Percentiles rank a stretch among this genome's conserved stretches.
phyloP scores from a whole-genome alignment of 202 grass and related monocot species.

The Schoenoplectus tabernaemontani region DNA sequence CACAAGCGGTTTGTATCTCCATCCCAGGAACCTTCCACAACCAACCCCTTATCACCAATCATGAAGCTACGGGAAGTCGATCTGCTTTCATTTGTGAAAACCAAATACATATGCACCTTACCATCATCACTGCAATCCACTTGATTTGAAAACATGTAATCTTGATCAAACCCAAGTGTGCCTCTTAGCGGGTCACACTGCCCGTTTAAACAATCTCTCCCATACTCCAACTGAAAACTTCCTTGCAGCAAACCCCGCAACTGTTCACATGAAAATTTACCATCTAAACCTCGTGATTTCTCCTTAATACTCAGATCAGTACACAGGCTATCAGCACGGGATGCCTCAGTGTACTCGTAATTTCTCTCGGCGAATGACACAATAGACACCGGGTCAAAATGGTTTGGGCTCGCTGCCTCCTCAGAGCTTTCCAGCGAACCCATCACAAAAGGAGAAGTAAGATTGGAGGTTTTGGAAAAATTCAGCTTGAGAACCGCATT shows the following conservation, averaged over 20 bases:
- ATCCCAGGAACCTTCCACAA: slow-evolving; percentile 59
- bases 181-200: background rate
- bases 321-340: slow-evolving; percentile 13
- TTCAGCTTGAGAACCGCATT: slow-evolving; percentile 32
- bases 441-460: slow-evolving; percentile 29
- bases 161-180: slow-evolving; percentile 24
- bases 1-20: slow-evolving; percentile 13
- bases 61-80: slow-evolving; percentile 14
- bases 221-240: slow-evolving; percentile 20
- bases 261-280: background rate
- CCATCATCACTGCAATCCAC: slow-evolving; percentile 25
- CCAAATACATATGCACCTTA: slow-evolving; percentile 29
- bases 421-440: slow-evolving; percentile 22
- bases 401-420: background rate
- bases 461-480: slow-evolving; percentile 21
- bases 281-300: background rate
- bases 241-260: background rate
- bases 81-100: slow-evolving; percentile 34
- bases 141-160: slow-evolving; percentile 32
- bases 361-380: slow-evolving; percentile 36
- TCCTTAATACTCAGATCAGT: background rate
- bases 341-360: slow-evolving; percentile 28
- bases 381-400: slow-evolving; percentile 30
- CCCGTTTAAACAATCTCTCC: background rate
- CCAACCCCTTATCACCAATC: slow-evolving; percentile 26